Base-by-base conservation (phyloP, 2,329 filamentous ascomycete genomes). In the Fusarium xylarioides region DNA sequence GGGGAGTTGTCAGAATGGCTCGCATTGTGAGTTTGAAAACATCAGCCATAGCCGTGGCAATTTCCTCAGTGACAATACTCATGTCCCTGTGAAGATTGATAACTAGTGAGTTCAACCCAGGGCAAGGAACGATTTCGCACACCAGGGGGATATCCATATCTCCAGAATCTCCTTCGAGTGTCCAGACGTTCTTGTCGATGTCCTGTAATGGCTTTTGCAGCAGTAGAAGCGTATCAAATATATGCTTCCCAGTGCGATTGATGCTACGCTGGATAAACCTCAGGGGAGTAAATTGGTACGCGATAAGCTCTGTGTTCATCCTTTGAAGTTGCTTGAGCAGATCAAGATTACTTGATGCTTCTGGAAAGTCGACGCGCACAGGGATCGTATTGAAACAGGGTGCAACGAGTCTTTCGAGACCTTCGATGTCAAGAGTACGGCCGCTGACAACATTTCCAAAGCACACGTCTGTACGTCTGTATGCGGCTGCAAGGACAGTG, bases 381-480 rank as follows among this genome's bases (percentile, higher is more conserved):
- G 95, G 94, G 18, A 97, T 82, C 0, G 95, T 97, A 78, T 97
- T 98, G 85, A 98, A 97, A 79, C 94, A 97, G 0, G 95, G 95
- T 1, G 93, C 94, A n/a, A 97, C 89, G 11, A 97, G 87, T 8
- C 86, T 85, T 42, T 95, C 91, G 16, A 95, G 84, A 0, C 87
- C 88, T 11, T 92, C 87, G 6, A 95, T 80, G 1, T 89, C 82
- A 15, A 93, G 79, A 2, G 91, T 91, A 12, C 95, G 90, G 4
- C 95, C 95, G 77, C 90, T 95, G 63, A 95, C 88, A 5, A 98
- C 91, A 75, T 94, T 96, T 1, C 95, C 95, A 77, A 98, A 97
- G 79, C 93, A 96, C 10, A 97, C 77, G 76, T 97, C 95, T 0
- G 83, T 79, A 10, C 84, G 83, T 3, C 85, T 80, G 5, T 91